Evolutionary conservation across 257 asterid genomes (phyloP).

Genomic region (Plantago elongata): DNA sequence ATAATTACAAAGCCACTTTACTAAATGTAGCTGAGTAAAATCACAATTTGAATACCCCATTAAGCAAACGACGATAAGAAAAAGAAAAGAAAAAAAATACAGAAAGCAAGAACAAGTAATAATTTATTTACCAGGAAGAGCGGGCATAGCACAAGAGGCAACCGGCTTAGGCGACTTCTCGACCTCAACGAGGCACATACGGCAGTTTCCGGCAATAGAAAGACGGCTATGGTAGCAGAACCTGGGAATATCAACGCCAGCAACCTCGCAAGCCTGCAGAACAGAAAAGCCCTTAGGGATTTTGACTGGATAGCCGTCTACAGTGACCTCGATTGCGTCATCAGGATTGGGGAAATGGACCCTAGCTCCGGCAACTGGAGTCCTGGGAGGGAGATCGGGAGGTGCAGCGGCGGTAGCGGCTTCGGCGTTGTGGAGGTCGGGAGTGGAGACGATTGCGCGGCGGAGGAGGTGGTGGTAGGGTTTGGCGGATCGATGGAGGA

Average conservation of each 20-base stretch:
- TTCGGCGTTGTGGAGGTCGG: slow-evolving; percentile 71
- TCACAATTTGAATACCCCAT: no score
- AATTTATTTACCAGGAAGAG: slow-evolving; percentile 59
- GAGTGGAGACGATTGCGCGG: slow-evolving; percentile 74
- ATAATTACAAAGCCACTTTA: no score
- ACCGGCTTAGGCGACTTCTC: slow-evolving; percentile 96
- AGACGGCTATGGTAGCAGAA: slow-evolving; percentile 82
- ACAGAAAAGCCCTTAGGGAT: slow-evolving; percentile 94
- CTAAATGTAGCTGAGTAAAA: no score
- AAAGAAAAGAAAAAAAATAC: background rate
- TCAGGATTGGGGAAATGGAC: slow-evolving; percentile 81
- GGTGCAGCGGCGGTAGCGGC: slow-evolving; percentile 44
- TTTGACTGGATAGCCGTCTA: slow-evolving; percentile 85
- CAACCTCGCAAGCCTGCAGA: slow-evolving; percentile 86
- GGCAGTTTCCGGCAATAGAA: slow-evolving; percentile 91
- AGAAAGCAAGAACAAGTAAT: background rate
- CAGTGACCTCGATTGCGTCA: slow-evolving; percentile 84
- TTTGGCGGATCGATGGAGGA: slow-evolving; percentile 46
- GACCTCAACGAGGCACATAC: slow-evolving; percentile 97
- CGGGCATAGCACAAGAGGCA: slow-evolving; percentile 99
- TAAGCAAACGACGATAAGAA: background rate
- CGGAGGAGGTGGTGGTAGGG: slow-evolving; percentile 31
- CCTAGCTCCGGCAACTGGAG: slow-evolving; percentile 70
- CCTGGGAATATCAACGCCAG: slow-evolving; percentile 90
- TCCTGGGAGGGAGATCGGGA: slow-evolving; percentile 62